Evolutionary conservation across 2,329 filamentous ascomycete species (phyloP), one percentile per base, ranked within the genome.

Genomic region (Periconia sp.): DNA sequence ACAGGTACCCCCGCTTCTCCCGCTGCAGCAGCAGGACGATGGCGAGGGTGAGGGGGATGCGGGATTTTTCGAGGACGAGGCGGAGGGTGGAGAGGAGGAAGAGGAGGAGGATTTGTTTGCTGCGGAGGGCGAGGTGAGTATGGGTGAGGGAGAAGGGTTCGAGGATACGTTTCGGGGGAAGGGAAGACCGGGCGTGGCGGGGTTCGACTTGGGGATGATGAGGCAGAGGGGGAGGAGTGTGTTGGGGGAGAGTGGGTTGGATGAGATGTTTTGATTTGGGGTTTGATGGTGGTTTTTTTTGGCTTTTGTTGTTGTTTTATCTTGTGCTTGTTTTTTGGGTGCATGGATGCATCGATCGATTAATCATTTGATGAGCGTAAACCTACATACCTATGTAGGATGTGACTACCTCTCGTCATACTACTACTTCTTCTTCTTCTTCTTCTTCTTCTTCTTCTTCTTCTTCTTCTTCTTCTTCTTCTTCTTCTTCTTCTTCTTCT

Each of bases 101-200:
- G 46, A 65, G 37, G 67, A 70, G n/a, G 49, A 48, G 19, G 47
- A 9, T 41, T 61, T 63, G n/a, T 35, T 47, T 3, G 65, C 61
- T 5, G 56, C 45, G 18, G 64, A 69, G 23, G 68, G 68, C 2
- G 65, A 57, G 35, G 69, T 55, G 47, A 64, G 50, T 13, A 56
- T 58, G 9, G 60, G 58, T 13, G 19, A n/a, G 43, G 19, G n/a
- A 20, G 18, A 10, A 7, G 43, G 43, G 20, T 63, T 79, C n/a
- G 75, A 79, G 2, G 77, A 80, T 57, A 80, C 77, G 1, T 80
- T 79, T 56, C 52, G 75, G 18, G 71, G 67, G 49, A 76, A 73
- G 59, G 58, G 59, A 44, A 54, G 45, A n/a, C 41, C 19, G 15
- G 51, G 18, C 33, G 48, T n/a, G n/a, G n/a, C n/a, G n/a, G n/a